Percentiles rank a stretch among this genome's conserved stretches.
Evolutionary conservation across 2,329 filamentous ascomycete genomes (phyloP).

Genomic region (Fusarium nelsonii): DNA sequence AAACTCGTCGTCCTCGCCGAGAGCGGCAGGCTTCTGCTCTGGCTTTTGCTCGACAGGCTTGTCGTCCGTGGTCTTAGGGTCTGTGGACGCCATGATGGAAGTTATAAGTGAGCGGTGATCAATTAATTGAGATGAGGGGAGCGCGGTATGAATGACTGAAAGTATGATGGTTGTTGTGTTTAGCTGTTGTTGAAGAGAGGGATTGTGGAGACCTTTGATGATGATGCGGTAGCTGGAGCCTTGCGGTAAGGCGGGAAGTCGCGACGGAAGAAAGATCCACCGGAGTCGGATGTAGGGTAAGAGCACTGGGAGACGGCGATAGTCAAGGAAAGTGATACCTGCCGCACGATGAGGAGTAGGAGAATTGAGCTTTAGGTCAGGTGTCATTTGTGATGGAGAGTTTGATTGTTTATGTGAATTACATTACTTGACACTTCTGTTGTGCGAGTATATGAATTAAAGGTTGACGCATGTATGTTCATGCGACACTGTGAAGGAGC

Average conservation of each 20-base stretch:
- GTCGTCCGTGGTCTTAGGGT: conserved; percentile 46
- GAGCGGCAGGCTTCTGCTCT: conserved; percentile 63
- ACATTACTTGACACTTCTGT: too few species aligned
- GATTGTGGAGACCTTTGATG: conserved; percentile 26
- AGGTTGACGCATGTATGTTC: too few species aligned
- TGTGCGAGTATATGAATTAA: too few species aligned
- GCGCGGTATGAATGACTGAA: background rate
- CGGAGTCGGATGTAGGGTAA: conserved; percentile 8
- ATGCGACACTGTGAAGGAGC: too few species aligned
- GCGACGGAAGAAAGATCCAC: conserved; percentile 37
- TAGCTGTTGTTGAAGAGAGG: background rate
- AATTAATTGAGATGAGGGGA: background rate
- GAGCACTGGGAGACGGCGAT: too few species aligned
- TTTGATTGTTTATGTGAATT: too few species aligned
- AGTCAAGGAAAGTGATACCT: too few species aligned
- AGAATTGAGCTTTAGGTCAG: too few species aligned
- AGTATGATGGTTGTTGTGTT: background rate
- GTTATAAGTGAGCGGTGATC: background rate
- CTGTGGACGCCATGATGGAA: conserved; percentile 43
- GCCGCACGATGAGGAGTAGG: too few species aligned
- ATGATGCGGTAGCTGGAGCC: conserved; percentile 43
- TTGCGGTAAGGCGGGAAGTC: conserved; percentile 31
- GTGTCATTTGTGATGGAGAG: too few species aligned
- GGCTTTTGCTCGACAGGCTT: conserved; percentile 46
- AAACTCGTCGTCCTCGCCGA: conserved; percentile 99